Base-by-base conservation (phyloP, 352 stramenopile genomes). In the Pythium scleroteichum region DNA sequence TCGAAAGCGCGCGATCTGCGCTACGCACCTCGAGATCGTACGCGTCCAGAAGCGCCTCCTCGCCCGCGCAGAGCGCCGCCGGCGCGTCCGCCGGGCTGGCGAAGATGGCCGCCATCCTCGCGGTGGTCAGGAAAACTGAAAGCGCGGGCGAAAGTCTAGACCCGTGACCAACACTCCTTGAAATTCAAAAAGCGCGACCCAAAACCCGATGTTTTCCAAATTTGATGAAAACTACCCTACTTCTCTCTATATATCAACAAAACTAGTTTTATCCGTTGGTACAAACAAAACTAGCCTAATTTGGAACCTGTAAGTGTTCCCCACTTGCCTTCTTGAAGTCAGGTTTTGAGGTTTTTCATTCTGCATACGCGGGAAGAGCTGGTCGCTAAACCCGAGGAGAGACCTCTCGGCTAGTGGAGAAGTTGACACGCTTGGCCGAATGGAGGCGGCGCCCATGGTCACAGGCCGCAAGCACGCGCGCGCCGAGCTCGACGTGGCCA, bases 21-120 rank as follows among this genome's bases (percentile, higher is more conserved):
- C 12, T 26, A 75, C 73, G 52, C 38, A 90, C 80, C 73, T 91
- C 68, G 41, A 91, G 53, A 39, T 83, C 72, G 54, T 79, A 87
- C 22, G 76, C 69, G 61, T 90, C 75, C 12, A 90, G 67, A 41
- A 90, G 63, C 39, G 71, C 57, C 58, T 90, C 81, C 32, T 90
- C 81, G 20, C 68, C 39, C 8, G 46, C 51, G 60, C 42, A 56
- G 39, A 35, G 32, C 53, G 33, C 22, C 47, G 47, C 47, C 53
- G 63, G 71, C 71, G 9, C 64, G n/a, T 69, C 46, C 14, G 52
- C 46, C 22, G 23, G 32, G 38, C 52, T 47, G 23, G 53, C 33
- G n/a, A 53, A 22, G 16, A 71, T 56, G 33, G 49, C 33, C 22
- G 73, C 53, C 66, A 74, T 68, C 29, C 27, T 41, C n/a, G 23